Evolutionary conservation across 2,329 filamentous ascomycete species (phyloP).

Genomic region (Teratosphaeria viscida): DNA sequence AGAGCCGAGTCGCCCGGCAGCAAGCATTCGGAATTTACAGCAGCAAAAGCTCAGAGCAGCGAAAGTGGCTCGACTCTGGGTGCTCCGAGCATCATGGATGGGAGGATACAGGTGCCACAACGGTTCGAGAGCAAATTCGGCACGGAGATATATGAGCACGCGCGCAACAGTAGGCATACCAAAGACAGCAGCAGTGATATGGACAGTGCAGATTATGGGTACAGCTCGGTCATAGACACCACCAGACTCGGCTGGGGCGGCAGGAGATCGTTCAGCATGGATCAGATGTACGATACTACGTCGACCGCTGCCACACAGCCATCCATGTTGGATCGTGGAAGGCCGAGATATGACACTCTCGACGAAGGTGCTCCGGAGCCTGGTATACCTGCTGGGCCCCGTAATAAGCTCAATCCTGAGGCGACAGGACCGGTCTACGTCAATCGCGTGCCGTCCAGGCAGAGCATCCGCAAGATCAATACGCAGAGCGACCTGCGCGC

Average conservation of each 20-base stretch:
- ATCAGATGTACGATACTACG: conserved; percentile 47
- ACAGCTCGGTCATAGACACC: conserved; percentile 47
- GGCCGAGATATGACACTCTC: conserved; percentile 36
- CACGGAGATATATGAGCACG: background rate
- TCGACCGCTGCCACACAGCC: conserved; percentile 20
- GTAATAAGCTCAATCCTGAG: conserved; percentile 37
- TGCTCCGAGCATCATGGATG: conserved; percentile 7
- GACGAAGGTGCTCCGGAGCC: conserved; percentile 80
- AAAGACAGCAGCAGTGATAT: conserved; percentile 9
- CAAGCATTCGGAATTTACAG: conserved; percentile 10
- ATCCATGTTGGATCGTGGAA: conserved; percentile 35
- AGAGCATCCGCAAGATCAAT: conserved; percentile 20
- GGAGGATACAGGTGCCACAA: conserved; percentile 6
- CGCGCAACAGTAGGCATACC: conserved; percentile 4
- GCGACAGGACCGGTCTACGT: conserved; percentile 26
- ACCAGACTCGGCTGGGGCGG: conserved; percentile 42
- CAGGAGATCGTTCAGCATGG: conserved; percentile 62
- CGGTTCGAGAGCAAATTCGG: conserved; percentile 4
- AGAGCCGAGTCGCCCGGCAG: conserved; percentile 19
- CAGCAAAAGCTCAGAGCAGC: conserved; percentile 50
- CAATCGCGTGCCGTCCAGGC: conserved; percentile 16
- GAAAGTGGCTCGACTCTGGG: conserved; percentile 67
- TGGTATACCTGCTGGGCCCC: conserved; percentile 69
- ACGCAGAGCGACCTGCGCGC: conserved; percentile 23
- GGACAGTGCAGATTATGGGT: conserved; percentile 18